Base-by-base conservation (phyloP, 495 filamentous ascomycete species). In the Cercophora newfieldiana region DNA sequence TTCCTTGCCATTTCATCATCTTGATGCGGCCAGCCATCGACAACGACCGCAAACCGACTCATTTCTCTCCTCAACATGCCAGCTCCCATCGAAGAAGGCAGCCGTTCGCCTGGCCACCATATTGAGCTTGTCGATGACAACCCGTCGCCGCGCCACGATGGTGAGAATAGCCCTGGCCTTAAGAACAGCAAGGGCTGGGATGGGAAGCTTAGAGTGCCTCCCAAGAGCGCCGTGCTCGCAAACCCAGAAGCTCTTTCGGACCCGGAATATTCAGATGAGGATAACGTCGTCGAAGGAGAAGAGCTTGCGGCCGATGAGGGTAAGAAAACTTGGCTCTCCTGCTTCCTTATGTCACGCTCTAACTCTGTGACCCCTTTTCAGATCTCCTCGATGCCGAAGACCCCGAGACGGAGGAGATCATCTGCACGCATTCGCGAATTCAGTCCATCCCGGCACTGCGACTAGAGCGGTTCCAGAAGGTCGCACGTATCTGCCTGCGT, bases 161-260 rank as follows among this genome's bases (percentile, higher is more conserved):
- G 71, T 61, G 75, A 80, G 59, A 62, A 75, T 14, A 81, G 78
- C 55, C 79, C 79, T 12, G 75, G 75, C 16, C 73, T 82, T 21
- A 78, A 74, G 64, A 79, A 91, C 72, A 89, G 88, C 76, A 91
- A 90, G 72, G 93, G 93, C 61, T 97, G 93, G 93, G 93, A 97
- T 79, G 94, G 94, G 59, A 97, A 97, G 78, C 83, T 96, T 59
- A 83, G 94, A 18, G 75, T 92, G 10, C 86, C 47, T 7, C 50
- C 90, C 59, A 89, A 88, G 66, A 85, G 77, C 49, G 75, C 79
- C 59, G 83, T 85, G 49, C 83, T 89, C 7, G 82, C 86, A 22
- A 94, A 95, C 70, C 89, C 90, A 18, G 91, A 94, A 71, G 88
- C 90, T 19, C 74, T 93, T 28, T 89, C 88, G 44, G 93, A 96